A percentile compares a stretch with the other conserved stretches of the same genome.
phyloP scores from a whole-genome alignment of 2,329 filamentous ascomycete genomes.

The Fonsecaea pedrosoi region DNA sequence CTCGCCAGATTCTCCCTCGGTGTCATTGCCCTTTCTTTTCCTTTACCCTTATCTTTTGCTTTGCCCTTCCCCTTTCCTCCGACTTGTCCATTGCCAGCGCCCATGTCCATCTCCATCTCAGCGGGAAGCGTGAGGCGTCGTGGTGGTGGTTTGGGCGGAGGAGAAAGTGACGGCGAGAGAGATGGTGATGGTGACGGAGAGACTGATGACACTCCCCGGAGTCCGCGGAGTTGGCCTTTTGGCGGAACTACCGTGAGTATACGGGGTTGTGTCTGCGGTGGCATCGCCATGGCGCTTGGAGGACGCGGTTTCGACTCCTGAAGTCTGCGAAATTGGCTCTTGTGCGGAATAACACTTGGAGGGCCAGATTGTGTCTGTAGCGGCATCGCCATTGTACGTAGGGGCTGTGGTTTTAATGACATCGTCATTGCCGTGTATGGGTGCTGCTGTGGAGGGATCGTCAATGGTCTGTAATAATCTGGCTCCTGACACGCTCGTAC shows the following conservation, averaged over 20 bases:
- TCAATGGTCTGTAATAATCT: too few relatives aligned
- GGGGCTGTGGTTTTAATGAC: not conserved
- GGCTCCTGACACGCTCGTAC: too few relatives aligned
- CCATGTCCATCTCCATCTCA: not conserved
- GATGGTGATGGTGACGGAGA: not conserved
- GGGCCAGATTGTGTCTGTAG: not conserved
- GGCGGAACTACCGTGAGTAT: too few relatives aligned
- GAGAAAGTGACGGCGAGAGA: too few relatives aligned
- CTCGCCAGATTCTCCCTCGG: not conserved
- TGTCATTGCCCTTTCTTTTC: not conserved
- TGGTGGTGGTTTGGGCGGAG: not conserved
- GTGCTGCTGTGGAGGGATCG: not conserved
- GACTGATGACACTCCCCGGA: not conserved
- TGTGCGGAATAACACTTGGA: too few relatives aligned
- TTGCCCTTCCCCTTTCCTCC: not conserved
- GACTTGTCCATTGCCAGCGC: not conserved
- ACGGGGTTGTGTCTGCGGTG: too few relatives aligned
- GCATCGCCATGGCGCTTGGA: too few relatives aligned
- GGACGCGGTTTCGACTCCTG: too few relatives aligned
- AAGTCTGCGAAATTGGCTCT: too few relatives aligned
- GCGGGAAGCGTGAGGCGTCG: not conserved
- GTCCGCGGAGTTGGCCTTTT: not conserved
- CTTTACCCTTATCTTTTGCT: not conserved
- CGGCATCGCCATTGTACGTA: not conserved
- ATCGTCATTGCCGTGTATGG: not conserved